Evolutionary conservation across 2,329 filamentous ascomycete species (phyloP), one percentile per base, ranked within the genome.

Genomic region (Harringtonia aguacate): DNA sequence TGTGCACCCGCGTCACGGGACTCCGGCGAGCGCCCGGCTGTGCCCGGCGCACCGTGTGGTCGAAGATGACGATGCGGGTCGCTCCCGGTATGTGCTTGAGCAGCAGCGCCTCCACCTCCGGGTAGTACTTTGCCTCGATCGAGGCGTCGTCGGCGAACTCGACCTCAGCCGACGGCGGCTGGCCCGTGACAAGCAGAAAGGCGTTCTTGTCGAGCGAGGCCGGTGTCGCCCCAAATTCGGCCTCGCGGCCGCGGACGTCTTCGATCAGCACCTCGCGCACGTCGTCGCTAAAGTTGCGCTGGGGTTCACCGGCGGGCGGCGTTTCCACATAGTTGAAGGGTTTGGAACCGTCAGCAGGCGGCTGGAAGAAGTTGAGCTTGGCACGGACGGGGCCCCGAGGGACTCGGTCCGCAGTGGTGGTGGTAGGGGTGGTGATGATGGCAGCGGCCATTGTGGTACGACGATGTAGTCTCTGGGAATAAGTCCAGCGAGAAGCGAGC

Each of bases 41-140:
- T 12, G 76, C 68, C 35, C 84, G 76, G n/a, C 88, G 82, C 59
- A 94, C 77, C 8, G 87, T 94, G 66, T 95, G 85, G 68, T 94
- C 87, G 64, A 94, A 95, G 57, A 94, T 66, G 52, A 86, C 67
- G 27, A 94, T 68, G 5, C 72, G 70, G 45, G 75, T 70, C 22
- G 76, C 72, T 43, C 82, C 84, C 0, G 81, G 79, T 15, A 94
- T 69, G 46, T 77, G 62, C 14, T 76, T 65, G 3, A 88, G 65
- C 1, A 95, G 67, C 22, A 94, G 66, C 39, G 72, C 60, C 63
- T 89, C 82, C 9, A 94, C 76, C 58, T 95, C 87, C 0, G 86
- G 83, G 66, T 95, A 95, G 69, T 94, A 95, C 43, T 78, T 72
- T 2, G 64, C 55, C 55, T 75, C 65, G 61, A 95, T 85, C 48